Base-by-base conservation (phyloP, 108 stramenopile genomes). In the Cylindrotheca fusiformis region DNA sequence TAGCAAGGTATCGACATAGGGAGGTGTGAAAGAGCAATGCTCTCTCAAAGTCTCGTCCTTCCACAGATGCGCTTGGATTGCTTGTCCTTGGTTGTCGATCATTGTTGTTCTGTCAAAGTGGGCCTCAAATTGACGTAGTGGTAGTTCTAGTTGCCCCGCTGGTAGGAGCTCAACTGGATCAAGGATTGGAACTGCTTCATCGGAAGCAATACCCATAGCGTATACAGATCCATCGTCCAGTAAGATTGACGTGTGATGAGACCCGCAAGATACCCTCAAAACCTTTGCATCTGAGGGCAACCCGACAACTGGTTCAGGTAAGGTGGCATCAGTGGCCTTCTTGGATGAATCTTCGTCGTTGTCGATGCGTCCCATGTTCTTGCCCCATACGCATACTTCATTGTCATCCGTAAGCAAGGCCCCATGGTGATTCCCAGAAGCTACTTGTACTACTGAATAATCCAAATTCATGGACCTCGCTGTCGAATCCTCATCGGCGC, bases 201-300 rank as follows among this genome's bases (percentile, higher is more conserved):
- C 89, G 14, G 93, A 78, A 23, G 86, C 80, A 18, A 94, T 74
- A 3, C 93, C 93, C 26, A 90, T 71, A n/a, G 81, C 93, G 60
- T 75, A 89, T 3, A 94, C 79, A 54, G 83, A 85, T 52, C 89
- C 89, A 60, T 94, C 93, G 46, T 90, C 86, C 71, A 94, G 33
- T 18, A 90, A 55, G 52, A 94, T 75, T 8, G 93, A 83, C 19
- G 86, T 84, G 60, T 93, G 93, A 50, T 94, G 93, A 20, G 88
- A 83, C 14, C 93, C 93, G 49, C 88, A 90, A 19, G 87, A 75
- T 32, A 94, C 74, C 48, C 77, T 55, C 26, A 76, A 28, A 4
- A 90, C 83, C 25, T 63, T 45, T 23, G 47, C 1, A 28, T 71
- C 32, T 6, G 73, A 21, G 0, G 93, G 93, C 25, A 94, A 62